phyloP scores from a whole-genome alignment of 1,284 basidiomycete genomes.

The Ceratobasidium sp. region DNA sequence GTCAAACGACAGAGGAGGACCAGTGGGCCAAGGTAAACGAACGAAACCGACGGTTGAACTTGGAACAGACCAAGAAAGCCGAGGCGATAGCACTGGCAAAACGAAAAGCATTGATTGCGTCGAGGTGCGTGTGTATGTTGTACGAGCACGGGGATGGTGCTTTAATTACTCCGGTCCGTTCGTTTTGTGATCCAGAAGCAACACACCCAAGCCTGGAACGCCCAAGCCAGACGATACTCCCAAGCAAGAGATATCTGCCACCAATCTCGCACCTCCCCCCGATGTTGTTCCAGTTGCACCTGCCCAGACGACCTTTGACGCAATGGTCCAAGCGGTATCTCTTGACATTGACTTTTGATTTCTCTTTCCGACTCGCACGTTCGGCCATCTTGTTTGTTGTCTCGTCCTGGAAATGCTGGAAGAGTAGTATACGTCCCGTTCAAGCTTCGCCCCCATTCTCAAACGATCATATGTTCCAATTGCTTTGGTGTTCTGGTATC shows the following conservation, averaged over 20 bases:
- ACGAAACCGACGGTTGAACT: conserved; percentile 81
- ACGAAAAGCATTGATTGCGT: conserved; percentile 54
- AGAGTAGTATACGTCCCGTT: neutral
- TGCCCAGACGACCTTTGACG: conserved; percentile 29
- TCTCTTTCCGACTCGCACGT: neutral
- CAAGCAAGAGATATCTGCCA: neutral
- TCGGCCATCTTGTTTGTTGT: neutral
- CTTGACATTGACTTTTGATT: conserved; percentile 35
- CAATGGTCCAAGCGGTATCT: conserved; percentile 31
- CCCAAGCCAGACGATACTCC: neutral
- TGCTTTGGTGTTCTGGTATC: neutral
- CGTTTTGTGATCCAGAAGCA: neutral
- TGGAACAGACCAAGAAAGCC: conserved; percentile 77
- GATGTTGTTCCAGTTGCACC: conserved; percentile 25
- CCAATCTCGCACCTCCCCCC: conserved; percentile 11
- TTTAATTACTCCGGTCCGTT: neutral
- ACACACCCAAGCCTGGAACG: conserved; percentile 25
- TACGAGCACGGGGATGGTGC: neutral
- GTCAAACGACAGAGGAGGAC: conserved; percentile 57
- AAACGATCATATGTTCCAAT: conserved; percentile 12
- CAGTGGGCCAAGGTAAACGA: conserved; percentile 83
- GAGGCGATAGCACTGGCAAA: conserved; percentile 74
- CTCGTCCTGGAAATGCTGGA: neutral
- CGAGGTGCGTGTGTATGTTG: conserved; percentile 9
- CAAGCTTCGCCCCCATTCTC: neutral